Evolutionary conservation across 352 stramenopile genomes (phyloP).

Genomic region (Stramenopiles sp.): DNA sequence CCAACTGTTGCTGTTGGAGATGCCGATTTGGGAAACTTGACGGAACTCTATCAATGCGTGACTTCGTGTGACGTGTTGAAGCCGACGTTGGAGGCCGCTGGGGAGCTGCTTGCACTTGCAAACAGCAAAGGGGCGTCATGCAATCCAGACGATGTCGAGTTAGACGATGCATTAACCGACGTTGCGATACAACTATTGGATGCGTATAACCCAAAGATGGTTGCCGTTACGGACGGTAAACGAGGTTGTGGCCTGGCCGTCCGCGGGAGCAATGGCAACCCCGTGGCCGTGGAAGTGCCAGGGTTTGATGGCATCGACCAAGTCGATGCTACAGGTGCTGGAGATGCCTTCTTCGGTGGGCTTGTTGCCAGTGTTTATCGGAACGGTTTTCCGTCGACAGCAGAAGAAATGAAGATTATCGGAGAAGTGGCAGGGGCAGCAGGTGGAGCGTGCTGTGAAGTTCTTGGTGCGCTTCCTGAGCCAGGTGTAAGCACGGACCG

Average conservation of each 20-base stretch:
- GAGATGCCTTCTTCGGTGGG: slow-evolving; percentile 21
- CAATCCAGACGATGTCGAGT: background rate
- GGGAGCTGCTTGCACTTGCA: slow-evolving; percentile 1
- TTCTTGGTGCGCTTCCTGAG: slow-evolving; percentile 8
- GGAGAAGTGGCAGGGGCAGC: background rate
- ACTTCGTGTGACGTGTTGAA: slow-evolving; percentile 4
- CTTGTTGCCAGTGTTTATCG: slow-evolving; percentile 16
- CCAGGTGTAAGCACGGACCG: background rate
- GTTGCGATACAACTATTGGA: background rate
- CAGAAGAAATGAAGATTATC: background rate
- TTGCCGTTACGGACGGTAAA: slow-evolving; percentile 19
- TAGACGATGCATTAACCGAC: background rate
- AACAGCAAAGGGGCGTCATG: slow-evolving; percentile 16
- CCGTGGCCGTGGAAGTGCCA: slow-evolving; percentile 8
- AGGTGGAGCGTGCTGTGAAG: slow-evolving; percentile 14
- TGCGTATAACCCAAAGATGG: slow-evolving; percentile 17
- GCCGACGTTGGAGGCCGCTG: slow-evolving; percentile 11
- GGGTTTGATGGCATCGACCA: slow-evolving; percentile 19
- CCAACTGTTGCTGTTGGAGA: slow-evolving; percentile 18
- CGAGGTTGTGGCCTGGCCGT: slow-evolving; percentile 14
- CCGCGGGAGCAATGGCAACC: slow-evolving; percentile 12
- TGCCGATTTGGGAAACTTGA: slow-evolving; percentile 17
- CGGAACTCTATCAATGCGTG: slow-evolving; percentile 16
- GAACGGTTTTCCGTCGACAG: background rate
- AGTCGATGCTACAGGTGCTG: slow-evolving; percentile 20